A percentile compares a stretch with the other conserved stretches of the same genome.
Conservation (phyloP, 306 rosid species). For the Senna siamea region DNA sequence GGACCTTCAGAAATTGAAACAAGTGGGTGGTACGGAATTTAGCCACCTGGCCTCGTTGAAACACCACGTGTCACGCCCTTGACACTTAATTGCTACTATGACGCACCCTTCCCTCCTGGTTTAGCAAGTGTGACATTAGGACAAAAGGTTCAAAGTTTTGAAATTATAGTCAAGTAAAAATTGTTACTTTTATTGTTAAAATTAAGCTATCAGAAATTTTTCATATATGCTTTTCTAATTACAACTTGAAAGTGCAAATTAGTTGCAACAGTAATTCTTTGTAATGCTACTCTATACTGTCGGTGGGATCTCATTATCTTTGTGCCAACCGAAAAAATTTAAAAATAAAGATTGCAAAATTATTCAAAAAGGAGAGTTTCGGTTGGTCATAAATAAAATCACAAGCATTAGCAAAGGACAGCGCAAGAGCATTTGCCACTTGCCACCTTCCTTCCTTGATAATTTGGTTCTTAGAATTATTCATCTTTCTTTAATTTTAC, state of each 20-base stretch:
- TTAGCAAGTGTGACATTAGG: too few relatives aligned
- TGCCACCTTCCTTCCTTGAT: neutral
- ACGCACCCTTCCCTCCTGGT: too few relatives aligned
- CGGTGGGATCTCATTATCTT: slow-evolving; percentile 7
- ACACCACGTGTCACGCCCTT: too few relatives aligned
- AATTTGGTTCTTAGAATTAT: neutral
- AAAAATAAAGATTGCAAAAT: neutral
- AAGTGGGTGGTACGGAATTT: neutral
- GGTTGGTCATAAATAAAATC: slow-evolving; percentile 23
- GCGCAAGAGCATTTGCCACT: neutral
- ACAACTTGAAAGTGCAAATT: too few relatives aligned
- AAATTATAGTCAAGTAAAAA: too few relatives aligned
- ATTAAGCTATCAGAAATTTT: too few relatives aligned
- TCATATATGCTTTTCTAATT: too few relatives aligned
- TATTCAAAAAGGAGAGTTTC: too few relatives aligned
- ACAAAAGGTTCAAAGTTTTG: too few relatives aligned
- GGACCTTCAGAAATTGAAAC: neutral
- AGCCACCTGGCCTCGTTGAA: neutral
- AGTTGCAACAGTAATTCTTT: neutral
- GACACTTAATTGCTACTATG: too few relatives aligned
- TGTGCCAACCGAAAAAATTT: neutral
- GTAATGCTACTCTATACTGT: neutral
- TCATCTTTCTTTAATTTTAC: neutral
- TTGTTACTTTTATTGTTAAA: too few relatives aligned
- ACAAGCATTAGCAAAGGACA: neutral